Evolutionary conservation across 2,329 filamentous ascomycete genomes (phyloP), one percentile per base, ranked within the genome.

Genomic region (Hortaea werneckii): DNA sequence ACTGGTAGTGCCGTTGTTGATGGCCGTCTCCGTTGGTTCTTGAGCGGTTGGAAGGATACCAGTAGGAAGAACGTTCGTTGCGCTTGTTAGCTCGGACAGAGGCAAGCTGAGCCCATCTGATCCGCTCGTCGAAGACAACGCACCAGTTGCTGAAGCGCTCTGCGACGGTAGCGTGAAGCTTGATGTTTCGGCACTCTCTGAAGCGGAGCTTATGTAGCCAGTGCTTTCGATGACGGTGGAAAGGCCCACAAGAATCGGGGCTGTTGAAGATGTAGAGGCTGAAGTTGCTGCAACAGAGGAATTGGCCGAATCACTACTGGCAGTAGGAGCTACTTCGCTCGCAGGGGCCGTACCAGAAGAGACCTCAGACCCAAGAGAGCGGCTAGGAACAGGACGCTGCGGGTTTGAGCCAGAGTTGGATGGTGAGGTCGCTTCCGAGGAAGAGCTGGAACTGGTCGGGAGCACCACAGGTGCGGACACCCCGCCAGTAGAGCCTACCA

Each of bases 211-310:
- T 28, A 40, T 6, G 28, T 39, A 46, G 5, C 40, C 43, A 9
- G 50, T 44, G 45, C 52, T 54, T 20, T 53, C 54, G 12, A 63
- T 53, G 41, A 61, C 52, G 4, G 59, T 62, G 4, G 59, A 60
- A 5, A 65, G 48, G 11, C 62, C 62, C 26, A 65, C 59, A 29
- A 60, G 59, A 49, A 64, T 59, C 6, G 58, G 53, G 32, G 50
- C 56, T 30, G 49, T 53, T 6, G 40, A 45, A 8, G 49, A 49
- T 13, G 41, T 45, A 7, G 44, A 45, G 13, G 37, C 45, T 13
- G 28, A 42, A 2, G 43, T 39, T 4, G 27, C 44, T 26, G 50
- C 45, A 5, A 50, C 30, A 2, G 42, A 43, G 32, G 42, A 40
- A 5, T 20, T 42, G 6, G 37, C 30, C 4, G 45, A 47, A 34